A percentile compares a stretch with the other conserved stretches of the same genome.
These are phyloP conservation scores for Zasmidium citrigriseum DNA, from an alignment of 2,329 filamentous ascomycete species.

Conservation along the genomic window DNA sequence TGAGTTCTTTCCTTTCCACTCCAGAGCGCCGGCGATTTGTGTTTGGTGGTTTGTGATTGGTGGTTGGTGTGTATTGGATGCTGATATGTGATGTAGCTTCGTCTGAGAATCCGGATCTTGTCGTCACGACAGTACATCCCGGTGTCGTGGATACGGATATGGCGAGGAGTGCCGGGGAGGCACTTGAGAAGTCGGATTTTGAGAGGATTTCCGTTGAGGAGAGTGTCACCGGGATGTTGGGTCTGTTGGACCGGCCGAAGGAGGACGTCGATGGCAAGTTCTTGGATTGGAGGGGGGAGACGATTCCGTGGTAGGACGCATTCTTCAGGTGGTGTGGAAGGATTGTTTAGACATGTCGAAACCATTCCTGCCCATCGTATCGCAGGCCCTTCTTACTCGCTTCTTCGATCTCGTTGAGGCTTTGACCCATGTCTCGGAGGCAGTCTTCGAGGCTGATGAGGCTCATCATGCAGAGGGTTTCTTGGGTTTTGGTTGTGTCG, in stretches of 20 bases:
- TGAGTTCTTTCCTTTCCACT: neutral
- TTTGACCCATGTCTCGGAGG: neutral
- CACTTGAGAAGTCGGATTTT: neutral
- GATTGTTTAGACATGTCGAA: slow-evolving; percentile 6
- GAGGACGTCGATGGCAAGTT: neutral
- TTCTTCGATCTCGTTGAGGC: neutral
- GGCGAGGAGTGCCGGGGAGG: too few species aligned
- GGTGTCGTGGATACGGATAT: neutral
- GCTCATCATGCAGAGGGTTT: neutral
- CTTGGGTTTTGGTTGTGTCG: neutral
- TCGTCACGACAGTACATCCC: neutral
- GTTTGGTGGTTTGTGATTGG: too few species aligned
- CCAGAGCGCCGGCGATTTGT: too few species aligned
- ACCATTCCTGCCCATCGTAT: slow-evolving; percentile 14
- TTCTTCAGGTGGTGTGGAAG: too few species aligned
- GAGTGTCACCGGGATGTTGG: neutral
- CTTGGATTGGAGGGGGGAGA: neutral
- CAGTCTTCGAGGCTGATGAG: neutral
- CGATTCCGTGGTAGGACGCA: neutral
- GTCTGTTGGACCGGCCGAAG: neutral
- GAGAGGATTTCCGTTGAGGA: neutral
- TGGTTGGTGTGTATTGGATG: too few species aligned
- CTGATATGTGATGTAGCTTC: too few species aligned
- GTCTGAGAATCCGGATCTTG: neutral
- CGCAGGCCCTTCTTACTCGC: neutral